Evolutionary conservation across 495 filamentous ascomycete species (phyloP), one percentile per base, ranked within the genome.

Genomic region (Viridothelium virens): DNA sequence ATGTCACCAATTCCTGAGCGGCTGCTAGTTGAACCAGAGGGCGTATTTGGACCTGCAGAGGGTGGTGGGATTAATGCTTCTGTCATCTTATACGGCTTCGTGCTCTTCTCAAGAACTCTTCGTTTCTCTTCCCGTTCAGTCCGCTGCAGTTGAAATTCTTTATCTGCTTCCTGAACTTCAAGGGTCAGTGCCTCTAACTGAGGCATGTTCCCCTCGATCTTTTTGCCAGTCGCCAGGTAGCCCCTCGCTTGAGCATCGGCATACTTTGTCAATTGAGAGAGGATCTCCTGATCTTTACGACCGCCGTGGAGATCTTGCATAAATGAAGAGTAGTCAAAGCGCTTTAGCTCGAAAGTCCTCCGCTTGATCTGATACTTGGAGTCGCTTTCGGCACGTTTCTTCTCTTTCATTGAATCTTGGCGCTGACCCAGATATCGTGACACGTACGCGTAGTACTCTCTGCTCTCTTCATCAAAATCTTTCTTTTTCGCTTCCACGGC

Each of bases 221-320:
- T 96, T 74, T 91, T 89, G 14, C 92, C 88, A 6, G 91, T 87
- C 10, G 84, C 74, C 66, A 97, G 78, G 70, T 93, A 97, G 68
- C 82, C 88, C 73, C 83, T 87, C 11, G 95, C 89, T 74, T 99
- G 94, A 5, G 87, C 86, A 74, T 96, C 91, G 2, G 94, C 94
- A 75, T 92, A 99, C 74, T 89, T 93, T 25, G 94, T 97, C 48
- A 99, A 80, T 74, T 96, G 91, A 14, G 95, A 97, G 33, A 99
- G 80, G 31, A 99, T 89, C 74, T 97, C 94, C 74, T 97, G 94
- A 70, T 99, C 95, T 72, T 97, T 97, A 66, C 94, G 89, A 38
- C 94, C 94, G 34, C 94, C 94, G 71, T 97, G 94, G 11, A 99
- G 81, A 79, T 99, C 94, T 67, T 97, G 92, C 91, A 99, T 96